Conservation (phyloP, 495 filamentous ascomycete genomes). For the Penicillium turbatum region DNA sequence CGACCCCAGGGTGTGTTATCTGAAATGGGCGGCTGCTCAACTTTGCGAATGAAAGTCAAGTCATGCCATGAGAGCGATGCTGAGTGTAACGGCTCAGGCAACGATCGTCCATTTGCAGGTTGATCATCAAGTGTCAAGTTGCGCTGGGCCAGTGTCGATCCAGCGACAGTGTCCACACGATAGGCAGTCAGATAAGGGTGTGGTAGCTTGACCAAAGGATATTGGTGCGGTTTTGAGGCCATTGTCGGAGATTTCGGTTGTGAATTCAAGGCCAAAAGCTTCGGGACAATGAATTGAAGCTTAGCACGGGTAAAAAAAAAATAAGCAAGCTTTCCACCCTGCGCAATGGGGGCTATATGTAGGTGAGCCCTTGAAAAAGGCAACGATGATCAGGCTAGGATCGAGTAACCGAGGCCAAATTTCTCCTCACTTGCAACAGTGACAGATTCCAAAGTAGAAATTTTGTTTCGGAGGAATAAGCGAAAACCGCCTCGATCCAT, state of each 20-base stretch:
- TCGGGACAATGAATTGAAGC: not conserved
- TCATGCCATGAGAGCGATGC: constrained; percentile 33
- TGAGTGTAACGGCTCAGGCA: constrained; percentile 31
- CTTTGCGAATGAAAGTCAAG: constrained; percentile 19
- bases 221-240: constrained; percentile 17
- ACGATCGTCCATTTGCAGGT: constrained; percentile 18
- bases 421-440: not conserved
- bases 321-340: not conserved
- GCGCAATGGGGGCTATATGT: constrained; percentile 3
- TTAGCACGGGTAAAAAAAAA: not conserved
- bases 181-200: constrained; percentile 31
- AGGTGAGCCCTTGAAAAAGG: constrained; percentile 1
- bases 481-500: not conserved
- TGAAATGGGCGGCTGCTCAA: constrained; percentile 26
- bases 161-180: constrained; percentile 24
- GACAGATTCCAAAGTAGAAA: not conserved
- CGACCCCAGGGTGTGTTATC: constrained; percentile 48
- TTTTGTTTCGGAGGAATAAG: not conserved
- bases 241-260: constrained; percentile 9
- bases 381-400: constrained; percentile 1
- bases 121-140: constrained; percentile 28
- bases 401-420: constrained; percentile 5
- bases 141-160: constrained; percentile 20
- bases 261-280: not conserved
- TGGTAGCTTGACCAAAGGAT: constrained; percentile 29